Base-by-base conservation (phyloP, 192 early-diverging fungal species). In the Oehlia diaphana region DNA sequence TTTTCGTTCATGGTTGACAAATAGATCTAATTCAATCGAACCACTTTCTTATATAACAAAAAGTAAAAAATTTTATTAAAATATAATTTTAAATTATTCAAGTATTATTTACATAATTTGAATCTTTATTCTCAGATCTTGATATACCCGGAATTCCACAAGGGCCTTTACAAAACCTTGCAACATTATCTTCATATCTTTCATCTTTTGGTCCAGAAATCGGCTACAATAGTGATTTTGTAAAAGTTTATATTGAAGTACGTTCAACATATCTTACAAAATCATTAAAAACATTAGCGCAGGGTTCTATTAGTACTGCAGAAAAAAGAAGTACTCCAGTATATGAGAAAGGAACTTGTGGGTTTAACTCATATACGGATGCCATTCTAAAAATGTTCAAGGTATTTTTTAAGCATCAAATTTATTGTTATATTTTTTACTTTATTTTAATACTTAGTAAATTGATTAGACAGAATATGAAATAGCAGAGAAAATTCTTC, bases 191-290 rank as follows among this genome's bases (percentile, higher is more conserved):
- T 12, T 88, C 86, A 14, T 88, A 87, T 65, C 80, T 91, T 5
- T 82, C 84, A 8, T 84, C 87, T 3, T 87, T 83, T 2, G 86
- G 85, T 35, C 66, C 77, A 14, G 90, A 91, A 63, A 81, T 88
- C 9, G 85, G 86, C 26, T 82, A 86, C 72, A 44, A 81, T 37
- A 78, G 88, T 39, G 87, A 89, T 75, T 91, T 90, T 61, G 77
- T 86, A 49, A 89, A 90, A 68, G 85, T 85, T 1, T 96, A 94
- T 81, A 86, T 87, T 50, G 93, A 94, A 35, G 89, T 94, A 44
- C 88, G 94, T 9, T 88, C 92, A 16, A 79, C 76, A 14, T 91
- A 89, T 78, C 83, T 95, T 75, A 69, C 84, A 63, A 92, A 92
- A 74, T 89, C 87, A 1, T 71, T 94, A 44, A 67, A 80, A 6